Evolutionary conservation across 2,329 filamentous ascomycete genomes (phyloP).

Genomic region (Rutstroemia sp.): DNA sequence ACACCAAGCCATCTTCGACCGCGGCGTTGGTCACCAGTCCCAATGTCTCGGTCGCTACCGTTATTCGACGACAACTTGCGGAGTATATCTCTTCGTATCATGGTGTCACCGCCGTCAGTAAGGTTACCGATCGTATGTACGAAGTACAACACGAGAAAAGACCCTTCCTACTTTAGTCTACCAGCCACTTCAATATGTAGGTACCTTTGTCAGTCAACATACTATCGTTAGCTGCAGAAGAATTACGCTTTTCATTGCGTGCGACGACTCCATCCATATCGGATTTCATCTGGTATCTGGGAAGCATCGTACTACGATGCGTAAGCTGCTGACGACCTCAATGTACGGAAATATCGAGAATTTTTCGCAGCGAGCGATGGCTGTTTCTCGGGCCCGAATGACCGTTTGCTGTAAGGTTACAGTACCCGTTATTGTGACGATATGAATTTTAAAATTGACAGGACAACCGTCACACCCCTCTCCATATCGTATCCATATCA

Average conservation of each 20-base stretch:
- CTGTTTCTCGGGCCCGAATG: too few relatives aligned
- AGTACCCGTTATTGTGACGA: too few relatives aligned
- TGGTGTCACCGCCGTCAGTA: not conserved
- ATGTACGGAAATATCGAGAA: not conserved
- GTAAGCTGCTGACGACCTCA: not conserved
- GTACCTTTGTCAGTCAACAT: too few relatives aligned
- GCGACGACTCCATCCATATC: not conserved
- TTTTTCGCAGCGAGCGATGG: not conserved
- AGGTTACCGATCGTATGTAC: not conserved
- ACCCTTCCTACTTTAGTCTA: too few relatives aligned
- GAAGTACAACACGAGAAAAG: not conserved
- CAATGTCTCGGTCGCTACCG: conserved; percentile 1
- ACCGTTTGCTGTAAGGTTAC: too few relatives aligned
- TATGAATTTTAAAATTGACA: too few relatives aligned
- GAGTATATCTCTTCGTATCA: not conserved
- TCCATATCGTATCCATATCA: too few relatives aligned
- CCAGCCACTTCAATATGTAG: not conserved
- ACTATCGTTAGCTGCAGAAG: too few relatives aligned
- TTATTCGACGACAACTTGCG: not conserved
- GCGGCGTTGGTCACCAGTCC: not conserved
- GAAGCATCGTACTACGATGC: not conserved
- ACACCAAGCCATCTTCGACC: not conserved
- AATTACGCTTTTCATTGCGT: not conserved
- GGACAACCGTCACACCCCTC: too few relatives aligned
- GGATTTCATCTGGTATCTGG: not conserved